Base-by-base conservation (phyloP, 768 basidiomycete genomes). In the Xanthoconium stramineum region DNA sequence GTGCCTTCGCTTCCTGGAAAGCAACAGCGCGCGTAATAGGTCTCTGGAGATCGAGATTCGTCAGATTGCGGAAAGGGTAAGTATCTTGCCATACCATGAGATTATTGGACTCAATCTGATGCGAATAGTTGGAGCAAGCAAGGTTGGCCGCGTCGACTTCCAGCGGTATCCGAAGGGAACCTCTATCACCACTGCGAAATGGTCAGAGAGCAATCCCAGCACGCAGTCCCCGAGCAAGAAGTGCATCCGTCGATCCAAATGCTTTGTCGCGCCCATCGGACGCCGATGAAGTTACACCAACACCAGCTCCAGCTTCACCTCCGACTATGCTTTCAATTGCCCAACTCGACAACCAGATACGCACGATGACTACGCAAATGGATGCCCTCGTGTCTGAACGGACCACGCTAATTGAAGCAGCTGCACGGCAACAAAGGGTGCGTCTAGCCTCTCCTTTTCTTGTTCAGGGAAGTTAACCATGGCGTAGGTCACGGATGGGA, bases 21-120 rank as follows among this genome's bases (percentile, higher is more conserved):
- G 65, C 43, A 76, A 73, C 30, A 65, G 65, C 13, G 65, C 72
- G 6, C 71, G 75, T 50, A 82, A 83, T 59, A 72, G 71, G 46
- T 66, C 69, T 7, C 61, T 83, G 49, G 79, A 81, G 55, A 56
- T 67, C 15, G 80, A 82, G 61, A 74, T 82, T 42, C 72, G 73
- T 54, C 57, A 61, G 46, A 72, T 77, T 47, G 63, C 68, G 13
- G 68, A 69, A 54, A 72, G 64, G 62, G 80, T 78, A 47, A 17
- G 74, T 36, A 13, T 42, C 7, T 17, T 42, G 29, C 36, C 17
- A 15, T 38, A 33, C 35, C n/a, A 33, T 30, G 4, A n/a, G 11
- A 45, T 45, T 9, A 10, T 24, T 33, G 13, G 9, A n/a, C 37
- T 45, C 33, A 15, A 19, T 52, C 30, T 48, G 40, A 48, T 14